Base-by-base conservation (phyloP, 495 filamentous ascomycete species). In the Apiosordaria backusii region DNA sequence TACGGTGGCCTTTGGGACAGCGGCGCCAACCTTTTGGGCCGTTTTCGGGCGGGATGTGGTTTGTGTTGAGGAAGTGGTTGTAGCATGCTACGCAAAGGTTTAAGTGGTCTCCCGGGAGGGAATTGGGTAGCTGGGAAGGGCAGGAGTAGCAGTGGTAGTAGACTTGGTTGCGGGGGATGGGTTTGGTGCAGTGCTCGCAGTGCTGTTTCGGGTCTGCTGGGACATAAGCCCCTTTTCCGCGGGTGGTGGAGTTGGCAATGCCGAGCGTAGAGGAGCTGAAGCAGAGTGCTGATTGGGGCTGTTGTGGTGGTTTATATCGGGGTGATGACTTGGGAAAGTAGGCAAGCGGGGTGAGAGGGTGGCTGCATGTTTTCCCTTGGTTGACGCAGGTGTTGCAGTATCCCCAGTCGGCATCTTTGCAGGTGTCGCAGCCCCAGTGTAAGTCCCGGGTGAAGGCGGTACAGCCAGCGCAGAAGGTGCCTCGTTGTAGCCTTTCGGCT, bases 371-470 rank as follows among this genome's bases (percentile, higher is more conserved):
- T 54, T 81, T 81, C 15, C 88, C 90, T 75, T 86, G 86, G 57
- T 91, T 91, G 26, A 96, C 91, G 72, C 93, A 97, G 64, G 77
- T 72, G 66, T 89, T 89, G 77, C 93, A 97, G 71, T 91, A 97
- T 0, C 93, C 93, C 93, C 92, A 97, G 71, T 93, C 92, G 25
- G 90, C 92, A 62, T 93, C 88, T 70, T 96, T 96, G 77, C 93
- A 97, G 50, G 80, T 69, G 63, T 86, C 85, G 75, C 93, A 97
- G 65, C 89, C 85, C 92, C 92, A 97, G 73, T 88, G 92, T 73
- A 89, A 91, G 23, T 88, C 83, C 2, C 35, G 4, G 0, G 91
- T 81, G 75, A 84, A 87, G 0, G 84, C 80, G n/a, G 81, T 76
- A 71, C 93, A 97, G 52, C 84, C 82, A 25, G 86, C 84, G 77